Conservation (phyloP, 106 monocot genomes). For the Acorus gramineus region DNA sequence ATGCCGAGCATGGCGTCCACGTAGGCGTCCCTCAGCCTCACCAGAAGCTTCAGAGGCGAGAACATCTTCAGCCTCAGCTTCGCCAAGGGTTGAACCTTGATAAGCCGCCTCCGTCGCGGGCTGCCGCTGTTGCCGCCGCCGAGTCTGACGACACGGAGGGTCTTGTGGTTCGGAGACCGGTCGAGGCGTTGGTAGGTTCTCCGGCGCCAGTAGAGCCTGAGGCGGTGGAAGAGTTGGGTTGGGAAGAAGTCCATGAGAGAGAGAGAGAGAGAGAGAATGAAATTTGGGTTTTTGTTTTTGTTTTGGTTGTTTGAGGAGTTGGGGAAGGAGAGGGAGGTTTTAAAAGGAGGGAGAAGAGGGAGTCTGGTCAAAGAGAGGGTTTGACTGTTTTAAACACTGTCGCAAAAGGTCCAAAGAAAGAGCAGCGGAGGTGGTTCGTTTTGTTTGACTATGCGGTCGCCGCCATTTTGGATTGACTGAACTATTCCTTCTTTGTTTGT, state of each 20-base stretch:
- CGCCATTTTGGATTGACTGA: too few species aligned
- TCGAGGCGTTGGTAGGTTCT: conserved; percentile 2
- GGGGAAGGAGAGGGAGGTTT: too few species aligned
- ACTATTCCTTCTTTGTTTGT: too few species aligned
- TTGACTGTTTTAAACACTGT: too few species aligned
- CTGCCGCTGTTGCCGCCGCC: not conserved
- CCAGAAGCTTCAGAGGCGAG: not conserved
- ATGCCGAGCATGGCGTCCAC: not conserved
- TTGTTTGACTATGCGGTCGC: too few species aligned
- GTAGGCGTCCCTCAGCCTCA: conserved; percentile 2
- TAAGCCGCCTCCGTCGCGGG: not conserved
- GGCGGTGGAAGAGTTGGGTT: not conserved
- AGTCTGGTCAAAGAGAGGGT: too few species aligned
- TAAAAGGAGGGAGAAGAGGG: too few species aligned
- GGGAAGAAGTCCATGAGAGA: not conserved
- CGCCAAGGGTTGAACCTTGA: not conserved
- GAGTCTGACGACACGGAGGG: not conserved
- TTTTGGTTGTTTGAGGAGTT: too few species aligned
- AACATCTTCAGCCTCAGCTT: not conserved
- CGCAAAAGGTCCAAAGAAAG: too few species aligned
- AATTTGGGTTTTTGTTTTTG: too few species aligned
- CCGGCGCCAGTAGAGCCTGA: conserved; percentile 4
- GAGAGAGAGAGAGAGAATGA: too few species aligned
- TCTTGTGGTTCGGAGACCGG: not conserved
- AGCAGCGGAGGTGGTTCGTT: too few species aligned